These are phyloP conservation scores for Exophiala sideris DNA, from an alignment of 2,329 filamentous ascomycete species.

Conservation along the genomic window DNA sequence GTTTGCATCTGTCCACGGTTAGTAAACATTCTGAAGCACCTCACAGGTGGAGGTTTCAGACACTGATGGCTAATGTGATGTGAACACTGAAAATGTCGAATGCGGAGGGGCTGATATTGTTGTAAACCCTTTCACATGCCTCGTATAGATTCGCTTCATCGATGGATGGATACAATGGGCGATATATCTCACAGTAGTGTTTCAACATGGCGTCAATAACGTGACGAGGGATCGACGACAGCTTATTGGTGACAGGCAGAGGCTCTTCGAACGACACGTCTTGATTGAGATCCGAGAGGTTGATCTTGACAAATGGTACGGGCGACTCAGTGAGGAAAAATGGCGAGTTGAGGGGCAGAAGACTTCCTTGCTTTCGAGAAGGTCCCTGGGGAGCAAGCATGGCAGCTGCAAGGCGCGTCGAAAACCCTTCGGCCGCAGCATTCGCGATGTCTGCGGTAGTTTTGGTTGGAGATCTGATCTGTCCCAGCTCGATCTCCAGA, in stretches of 20 bases:
- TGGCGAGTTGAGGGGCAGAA: slow-evolving; percentile 2
- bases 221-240: slow-evolving; percentile 15
- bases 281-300: not conserved
- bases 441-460: not conserved
- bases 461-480: not conserved
- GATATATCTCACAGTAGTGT: slow-evolving; percentile 17
- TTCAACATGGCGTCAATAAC: slow-evolving; percentile 16
- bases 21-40: not conserved
- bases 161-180: slow-evolving; percentile 11
- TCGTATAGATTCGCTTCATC: slow-evolving; percentile 10
- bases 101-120: not conserved
- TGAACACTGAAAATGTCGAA: slow-evolving; percentile 11
- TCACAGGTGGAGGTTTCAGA: not conserved
- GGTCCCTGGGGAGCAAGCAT: not conserved
- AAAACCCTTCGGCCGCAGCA: slow-evolving; percentile 1
- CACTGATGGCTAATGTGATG: slow-evolving; percentile 17
- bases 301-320: slow-evolving; percentile 2
- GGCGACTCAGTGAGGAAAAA: slow-evolving; percentile 12
- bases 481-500: slow-evolving; percentile 25
- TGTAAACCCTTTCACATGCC: slow-evolving; percentile 9
- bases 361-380: slow-evolving; percentile 4
- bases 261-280: not conserved
- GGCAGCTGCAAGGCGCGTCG: not conserved
- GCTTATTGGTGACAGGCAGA: not conserved
- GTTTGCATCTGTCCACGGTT: slow-evolving; percentile 7